A percentile compares a stretch with the other conserved stretches of the same genome.
Evolutionary conservation across 1,284 basidiomycete genomes (phyloP).

Genomic region (Apiotrichum laibachii): DNA sequence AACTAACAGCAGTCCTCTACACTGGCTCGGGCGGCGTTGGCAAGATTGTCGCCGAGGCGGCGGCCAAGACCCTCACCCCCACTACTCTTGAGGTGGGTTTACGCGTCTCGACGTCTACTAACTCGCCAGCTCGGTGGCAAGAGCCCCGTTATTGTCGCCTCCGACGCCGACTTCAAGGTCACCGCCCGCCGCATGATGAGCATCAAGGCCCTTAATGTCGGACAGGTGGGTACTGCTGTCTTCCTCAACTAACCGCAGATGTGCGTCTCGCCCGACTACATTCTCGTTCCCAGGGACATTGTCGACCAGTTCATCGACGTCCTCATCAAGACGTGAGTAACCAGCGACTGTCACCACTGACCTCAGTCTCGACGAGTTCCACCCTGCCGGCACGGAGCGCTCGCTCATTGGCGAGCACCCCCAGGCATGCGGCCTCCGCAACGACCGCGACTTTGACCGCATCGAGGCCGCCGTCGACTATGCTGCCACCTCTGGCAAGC

Average conservation of each 20-base stretch:
- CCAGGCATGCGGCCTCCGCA: slow-evolving; percentile 58
- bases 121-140: slow-evolving; percentile 67
- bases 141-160: slow-evolving; percentile 76
- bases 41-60: slow-evolving; percentile 73
- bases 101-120: background rate
- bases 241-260: slow-evolving; percentile 2
- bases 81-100: slow-evolving; percentile 57
- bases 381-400: slow-evolving; percentile 50
- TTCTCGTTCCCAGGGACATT: slow-evolving; percentile 64
- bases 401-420: slow-evolving; percentile 51
- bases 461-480: slow-evolving; percentile 63
- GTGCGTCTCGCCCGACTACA: slow-evolving; percentile 64
- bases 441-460: slow-evolving; percentile 60
- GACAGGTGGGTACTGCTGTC: slow-evolving; percentile 56
- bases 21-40: slow-evolving; percentile 69
- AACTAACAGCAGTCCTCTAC: slow-evolving; percentile 58
- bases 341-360: slow-evolving; percentile 15
- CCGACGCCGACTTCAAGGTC: slow-evolving; percentile 55
- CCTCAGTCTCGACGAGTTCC: slow-evolving; percentile 38
- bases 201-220: slow-evolving; percentile 73
- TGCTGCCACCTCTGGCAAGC: slow-evolving; percentile 61
- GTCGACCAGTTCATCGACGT: slow-evolving; percentile 65
- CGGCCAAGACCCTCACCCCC: slow-evolving; percentile 81
- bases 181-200: slow-evolving; percentile 59
- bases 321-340: slow-evolving; percentile 58